Evolutionary conservation across 768 basidiomycete species (phyloP).

Genomic region (Leccinellum rugosiceps): DNA sequence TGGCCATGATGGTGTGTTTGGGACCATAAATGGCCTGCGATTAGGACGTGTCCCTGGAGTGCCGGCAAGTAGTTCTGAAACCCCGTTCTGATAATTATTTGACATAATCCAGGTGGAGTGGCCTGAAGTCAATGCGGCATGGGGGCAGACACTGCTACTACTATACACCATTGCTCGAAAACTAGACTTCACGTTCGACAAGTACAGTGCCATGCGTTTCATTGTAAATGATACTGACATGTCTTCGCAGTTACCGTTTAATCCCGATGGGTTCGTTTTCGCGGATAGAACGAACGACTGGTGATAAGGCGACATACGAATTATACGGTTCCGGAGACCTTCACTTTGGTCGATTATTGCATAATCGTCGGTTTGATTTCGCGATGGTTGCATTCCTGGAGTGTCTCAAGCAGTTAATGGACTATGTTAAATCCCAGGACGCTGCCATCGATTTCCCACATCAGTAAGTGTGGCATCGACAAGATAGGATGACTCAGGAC

Average conservation of each 20-base stretch:
- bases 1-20: constrained; percentile 91
- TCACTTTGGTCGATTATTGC: constrained; percentile 81
- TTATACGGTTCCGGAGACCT: constrained; percentile 94
- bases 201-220: constrained; percentile 44
- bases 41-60: constrained; percentile 84
- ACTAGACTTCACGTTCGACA: constrained; percentile 83
- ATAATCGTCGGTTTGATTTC: constrained; percentile 93
- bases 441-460: constrained; percentile 75
- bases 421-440: constrained; percentile 77
- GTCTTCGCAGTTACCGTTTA: constrained; percentile 67
- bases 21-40: constrained; percentile 95
- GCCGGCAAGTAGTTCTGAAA: constrained; percentile 48
- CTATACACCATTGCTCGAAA: constrained; percentile 90
- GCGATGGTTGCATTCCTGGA: constrained; percentile 97
- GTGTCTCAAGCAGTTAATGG: constrained; percentile 88
- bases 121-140: constrained; percentile 98
- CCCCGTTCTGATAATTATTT: constrained; percentile 5
- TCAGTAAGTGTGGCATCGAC: constrained; percentile 55
- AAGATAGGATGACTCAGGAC: not conserved
- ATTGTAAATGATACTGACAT: constrained; percentile 8
- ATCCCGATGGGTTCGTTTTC: constrained; percentile 96
- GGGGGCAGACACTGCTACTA: constrained; percentile 93
- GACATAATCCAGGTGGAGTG: constrained; percentile 76
- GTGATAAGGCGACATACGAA: constrained; percentile 85
- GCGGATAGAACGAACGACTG: constrained; percentile 77